Evolutionary conservation across 192 early-diverging fungal genomes (phyloP), one percentile per base, ranked within the genome.

Genomic region (Backusella psychrophila): DNA sequence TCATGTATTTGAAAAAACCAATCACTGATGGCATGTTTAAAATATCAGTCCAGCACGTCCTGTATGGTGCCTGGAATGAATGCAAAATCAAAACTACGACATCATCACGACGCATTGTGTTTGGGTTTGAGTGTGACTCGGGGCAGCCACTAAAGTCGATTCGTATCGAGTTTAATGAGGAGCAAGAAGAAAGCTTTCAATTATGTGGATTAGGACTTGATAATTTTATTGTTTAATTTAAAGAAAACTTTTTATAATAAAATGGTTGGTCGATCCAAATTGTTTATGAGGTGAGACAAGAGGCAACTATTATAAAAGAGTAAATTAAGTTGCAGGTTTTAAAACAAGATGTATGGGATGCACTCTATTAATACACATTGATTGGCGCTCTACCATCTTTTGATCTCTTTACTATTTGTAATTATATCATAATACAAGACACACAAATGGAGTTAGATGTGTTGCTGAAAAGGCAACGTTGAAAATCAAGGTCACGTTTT

Each of bases 141-240:
- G 35, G 1, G 0, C 29, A 34, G 29, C 56, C 41, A 21, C 34
- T 71, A 9, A 72, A 49, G 17, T 56, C 76, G 0, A 72, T 77
- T 17, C 70, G 76, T 19, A 34, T 77, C 46, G 35, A 72, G 29
- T 77, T 77, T 66, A 9, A 19, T 17, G 2, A 67, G 31, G 39
- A 72, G 3, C 44, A 72, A 29, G 4, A 41, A 34, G 34, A 42
- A 46, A 12, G 23, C 2, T 72, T 77, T 77, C 59, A 77, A 5
- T 26, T 77, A 11, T 77, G 76, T 63, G 71, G 76, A 15, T 36
- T 77, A 21, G 69, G 39, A 42, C 26, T 77, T 2, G 76, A 77
- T 46, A 77, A 77, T 46, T 77, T 77, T 72, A 42, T 41, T 21
- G 52, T 77, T 19, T 77, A 66, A 63, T 73, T 49, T 19, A 49